Base-by-base conservation (phyloP, 768 basidiomycete genomes). In the Suillus fuscotomentosus region DNA sequence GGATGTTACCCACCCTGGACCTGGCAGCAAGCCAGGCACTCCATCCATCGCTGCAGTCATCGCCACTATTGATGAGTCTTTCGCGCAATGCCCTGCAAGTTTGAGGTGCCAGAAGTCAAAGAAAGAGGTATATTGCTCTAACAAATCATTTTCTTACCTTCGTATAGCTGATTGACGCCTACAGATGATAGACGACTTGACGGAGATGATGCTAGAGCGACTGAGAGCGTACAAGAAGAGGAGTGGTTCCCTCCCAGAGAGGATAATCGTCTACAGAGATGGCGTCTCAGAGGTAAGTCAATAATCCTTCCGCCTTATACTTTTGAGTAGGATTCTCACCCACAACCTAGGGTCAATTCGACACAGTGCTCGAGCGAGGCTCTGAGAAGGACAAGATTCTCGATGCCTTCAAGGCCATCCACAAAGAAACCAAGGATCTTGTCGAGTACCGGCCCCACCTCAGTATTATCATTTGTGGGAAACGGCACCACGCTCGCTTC, bases 31-130 rank as follows among this genome's bases (percentile, higher is more conserved):
- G 62, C 81, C 81, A 3, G 93, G 92, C 3, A 88, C 91, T 1
- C 93, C 93, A 3, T 92, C 91, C 0, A 89, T 95, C 45, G 91
- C 90, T 0, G 92, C 91, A 0, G 88, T 94, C 8, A 92, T 94
- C 2, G 92, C 89, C 0, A 94, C 86, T 65, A 78, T 87, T 1
- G 91, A 94, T 69, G 76, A 79, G 22, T 75, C 80, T 2, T 92
- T 91, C 67, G 88, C 85, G 0, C 91, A 93, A 66, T 94, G 87
- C 75, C 92, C 92, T 0, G 90, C 87, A 0, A 91, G 89, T 67
- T 57, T 95, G 67, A 72, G 84, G 34, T 81, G 92, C 14, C 93
- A 95, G 70, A 74, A 83, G 71, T 67, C 69, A 5, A 72, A 53
- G 59, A 65, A 70, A 43, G 75, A 76, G 69, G 75, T 70, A 11